Base-by-base conservation (phyloP, 768 basidiomycete species). In the Porpolomopsis calyptriformis region DNA sequence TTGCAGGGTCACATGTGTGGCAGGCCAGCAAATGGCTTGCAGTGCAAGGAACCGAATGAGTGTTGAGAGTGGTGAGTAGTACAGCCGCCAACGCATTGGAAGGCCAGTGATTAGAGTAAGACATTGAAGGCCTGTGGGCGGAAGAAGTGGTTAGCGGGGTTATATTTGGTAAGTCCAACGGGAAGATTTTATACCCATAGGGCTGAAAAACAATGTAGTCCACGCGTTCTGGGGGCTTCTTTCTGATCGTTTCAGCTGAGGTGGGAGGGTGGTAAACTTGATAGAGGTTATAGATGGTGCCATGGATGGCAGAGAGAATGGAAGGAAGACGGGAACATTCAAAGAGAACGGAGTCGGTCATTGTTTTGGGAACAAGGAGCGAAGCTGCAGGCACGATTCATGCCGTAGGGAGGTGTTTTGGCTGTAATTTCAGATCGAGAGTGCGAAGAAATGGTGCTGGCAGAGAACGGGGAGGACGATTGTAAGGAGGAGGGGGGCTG, bases 1-100 rank as follows among this genome's bases (percentile, higher is more conserved):
- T 44, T 70, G 74, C 25, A 94, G 77, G 1, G 89, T 93, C 31
- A 89, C 63, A 53, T 89, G 85, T 4, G 92, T 96, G 3, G 88
- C 82, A 1, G 90, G 89, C 92, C 92, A 97, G 65, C 93, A 97
- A 49, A 98, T 92, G 14, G 88, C 87, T 59, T 97, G 94, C 0
- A 98, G 70, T 0, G 89, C 93, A 46, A 97, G 73, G 3, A 97
- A 79, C 12, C 94, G 84, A 56, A 96, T 85, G 51, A 97, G 77
- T 1, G 92, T 89, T 3, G 93, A 77, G 22, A 88, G 68, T 0
- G 89, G 82, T 0, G 87, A 75, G 60, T 98, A 98, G 65, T 96
- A 94, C 0, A 85, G 72, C 18, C 82, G 74, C 94, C 94, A 98
- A 38, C 94, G 80, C 24, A 78, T 77, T 20, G 93, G 74, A 0